A percentile compares a stretch with the other conserved stretches of the same genome.
Conservation (phyloP, 306 rosid species). For the Rubus idaeus region DNA sequence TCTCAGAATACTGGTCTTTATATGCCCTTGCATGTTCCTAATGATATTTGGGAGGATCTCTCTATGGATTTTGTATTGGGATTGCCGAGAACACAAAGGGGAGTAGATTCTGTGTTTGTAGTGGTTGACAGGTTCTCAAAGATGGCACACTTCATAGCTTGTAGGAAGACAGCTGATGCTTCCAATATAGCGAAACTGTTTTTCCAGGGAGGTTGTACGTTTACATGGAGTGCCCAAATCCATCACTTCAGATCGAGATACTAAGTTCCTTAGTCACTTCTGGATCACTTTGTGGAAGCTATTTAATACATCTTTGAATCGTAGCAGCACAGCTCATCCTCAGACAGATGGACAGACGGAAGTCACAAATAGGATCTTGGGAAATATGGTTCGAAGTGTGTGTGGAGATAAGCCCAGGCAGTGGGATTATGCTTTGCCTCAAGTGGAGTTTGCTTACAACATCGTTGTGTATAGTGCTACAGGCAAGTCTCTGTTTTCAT, state of each 20-base stretch:
- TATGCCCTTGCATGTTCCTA: too few relatives aligned
- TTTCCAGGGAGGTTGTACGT: neutral
- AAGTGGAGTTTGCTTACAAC: neutral
- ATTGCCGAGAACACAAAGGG: too few relatives aligned
- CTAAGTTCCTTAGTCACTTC: neutral
- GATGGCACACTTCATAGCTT: too few relatives aligned
- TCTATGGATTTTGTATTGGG: too few relatives aligned
- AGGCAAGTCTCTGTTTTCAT: neutral
- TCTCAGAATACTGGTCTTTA: too few relatives aligned
- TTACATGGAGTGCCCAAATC: neutral
- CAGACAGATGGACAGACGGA: neutral
- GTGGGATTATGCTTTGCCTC: neutral
- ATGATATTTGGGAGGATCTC: too few relatives aligned
- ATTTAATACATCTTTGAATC: neutral
- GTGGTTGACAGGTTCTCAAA: too few relatives aligned
- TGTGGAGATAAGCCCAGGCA: neutral
- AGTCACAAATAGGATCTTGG: neutral
- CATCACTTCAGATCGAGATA: neutral
- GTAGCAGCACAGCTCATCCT: neutral
- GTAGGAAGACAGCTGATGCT: too few relatives aligned
- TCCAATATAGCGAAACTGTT: too few relatives aligned
- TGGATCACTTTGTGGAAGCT: neutral
- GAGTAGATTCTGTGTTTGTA: too few relatives aligned
- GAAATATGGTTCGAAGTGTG: neutral
- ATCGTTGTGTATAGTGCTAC: neutral